phyloP scores from a whole-genome alignment of 192 early-diverging fungal species.

The Coemansia sp. region DNA sequence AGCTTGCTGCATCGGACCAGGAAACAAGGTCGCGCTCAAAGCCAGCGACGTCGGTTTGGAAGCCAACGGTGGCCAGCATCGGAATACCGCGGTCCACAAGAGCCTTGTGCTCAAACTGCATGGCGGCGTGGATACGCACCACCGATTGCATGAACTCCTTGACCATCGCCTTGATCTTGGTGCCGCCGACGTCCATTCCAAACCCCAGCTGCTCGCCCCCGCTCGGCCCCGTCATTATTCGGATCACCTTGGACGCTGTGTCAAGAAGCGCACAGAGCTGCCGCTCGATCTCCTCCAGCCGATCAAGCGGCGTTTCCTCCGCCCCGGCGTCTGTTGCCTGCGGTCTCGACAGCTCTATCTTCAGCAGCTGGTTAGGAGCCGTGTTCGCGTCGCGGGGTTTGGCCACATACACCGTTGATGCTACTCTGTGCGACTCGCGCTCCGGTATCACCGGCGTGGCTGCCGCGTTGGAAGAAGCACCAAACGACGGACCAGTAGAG shows the following conservation, averaged over 20 bases:
- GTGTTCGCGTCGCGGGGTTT: neutral
- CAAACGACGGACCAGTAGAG: neutral
- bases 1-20: constrained; percentile 39
- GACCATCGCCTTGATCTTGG: constrained; percentile 29
- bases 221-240: constrained; percentile 35
- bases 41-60: constrained; percentile 35
- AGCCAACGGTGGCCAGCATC: constrained; percentile 15
- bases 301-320: constrained; percentile 15
- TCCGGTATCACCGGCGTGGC: constrained; percentile 4
- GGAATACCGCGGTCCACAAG: constrained; percentile 32
- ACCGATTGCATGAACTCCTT: constrained; percentile 37
- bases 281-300: constrained; percentile 38
- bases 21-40: constrained; percentile 36
- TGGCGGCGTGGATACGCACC: constrained; percentile 33
- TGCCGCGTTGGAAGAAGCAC: neutral
- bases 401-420: constrained; percentile 23
- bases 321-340: neutral
- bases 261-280: constrained; percentile 38
- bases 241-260: constrained; percentile 30
- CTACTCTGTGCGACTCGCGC: constrained; percentile 24
- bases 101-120: constrained; percentile 25
- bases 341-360: constrained; percentile 14
- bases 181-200: constrained; percentile 6
- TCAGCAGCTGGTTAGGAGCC: constrained; percentile 11
- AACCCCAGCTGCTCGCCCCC: constrained; percentile 7